Base-by-base conservation (phyloP, 2,329 filamentous ascomycete genomes). In the Ilyonectria sp. region DNA sequence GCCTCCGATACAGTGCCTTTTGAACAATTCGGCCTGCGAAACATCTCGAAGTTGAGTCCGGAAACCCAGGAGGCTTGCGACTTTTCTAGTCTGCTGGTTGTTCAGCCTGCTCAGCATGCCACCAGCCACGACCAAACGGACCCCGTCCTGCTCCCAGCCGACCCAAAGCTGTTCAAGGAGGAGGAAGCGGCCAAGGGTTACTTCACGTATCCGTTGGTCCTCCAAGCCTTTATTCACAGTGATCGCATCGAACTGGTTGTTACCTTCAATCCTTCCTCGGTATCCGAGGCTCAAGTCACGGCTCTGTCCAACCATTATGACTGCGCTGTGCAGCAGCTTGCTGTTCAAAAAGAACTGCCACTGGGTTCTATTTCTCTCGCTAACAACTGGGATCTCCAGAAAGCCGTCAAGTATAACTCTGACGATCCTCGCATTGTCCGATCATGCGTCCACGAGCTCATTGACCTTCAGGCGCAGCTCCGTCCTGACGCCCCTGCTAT, bases 51-150 rank as follows among this genome's bases (percentile, higher is more conserved):
- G 21, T 23, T 71, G 1, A 65, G 59, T 13, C 3, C 62, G 4
- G 69, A 68, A 2, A 49, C 52, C 9, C 62, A 62, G 2, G 44
- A 68, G 6, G 74, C 70, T 1, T 77, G 74, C 37, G 62, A 61
- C 1, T 80, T 80, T 23, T 75, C 75, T 29, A 79, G 72, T 1
- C 61, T 79, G 8, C 60, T 81, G 1, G 74, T 78, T 2, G 68
- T 80, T 3, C 78, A 77, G 17, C 67, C 67, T 1, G 21, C 57
- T 19, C 57, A 60, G 19, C 53, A 43, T 21, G n/a, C 29, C 10
- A 35, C 31, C 3, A 13, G 21, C 4, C 23, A 52, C 3, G 23
- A 37, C 7, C 44, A 23, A n/a, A 46, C 17, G 2, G 35, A 60
- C n/a, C 8, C 57, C n/a, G 46, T 60, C 17, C 9, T 60, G 1